Evolutionary conservation across 31 red algal species (phyloP).

Genomic region (Asparagopsis taxiformis): DNA sequence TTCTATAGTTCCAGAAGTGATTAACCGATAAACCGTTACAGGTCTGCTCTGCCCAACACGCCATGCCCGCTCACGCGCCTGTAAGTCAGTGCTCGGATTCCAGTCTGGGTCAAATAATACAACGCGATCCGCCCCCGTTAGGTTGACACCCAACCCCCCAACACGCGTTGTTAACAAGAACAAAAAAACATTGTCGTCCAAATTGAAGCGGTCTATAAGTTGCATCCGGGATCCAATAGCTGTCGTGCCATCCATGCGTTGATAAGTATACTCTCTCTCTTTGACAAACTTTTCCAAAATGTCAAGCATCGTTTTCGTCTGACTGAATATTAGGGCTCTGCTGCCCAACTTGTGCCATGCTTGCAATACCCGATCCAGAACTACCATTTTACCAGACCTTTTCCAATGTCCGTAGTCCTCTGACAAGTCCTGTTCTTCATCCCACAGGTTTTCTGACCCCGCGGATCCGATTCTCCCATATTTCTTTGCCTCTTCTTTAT

Average conservation of each 20-base stretch:
- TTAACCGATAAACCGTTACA: conserved; percentile 88
- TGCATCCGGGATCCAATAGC: conserved; percentile 73
- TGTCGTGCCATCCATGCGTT: conserved; percentile 96
- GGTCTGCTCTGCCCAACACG: conserved; percentile 91
- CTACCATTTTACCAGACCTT: conserved; percentile 83
- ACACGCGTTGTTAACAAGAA: conserved; percentile 96
- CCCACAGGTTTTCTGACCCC: background rate
- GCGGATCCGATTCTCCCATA: background rate
- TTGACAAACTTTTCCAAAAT: conserved; percentile 77
- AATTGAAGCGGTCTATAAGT: conserved; percentile 94
- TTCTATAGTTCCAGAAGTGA: conserved; percentile 97
- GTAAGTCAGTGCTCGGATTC: conserved; percentile 97
- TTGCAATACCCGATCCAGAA: conserved; percentile 70
- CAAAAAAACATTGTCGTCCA: conserved; percentile 60
- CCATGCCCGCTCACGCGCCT: conserved; percentile 98
- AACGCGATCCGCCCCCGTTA: conserved; percentile 97
- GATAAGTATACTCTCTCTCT: conserved; percentile 62
- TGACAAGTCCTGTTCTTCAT: conserved; percentile 12
- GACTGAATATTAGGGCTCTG: conserved; percentile 93
- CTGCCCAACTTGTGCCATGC: conserved; percentile 69
- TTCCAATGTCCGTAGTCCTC: conserved; percentile 81
- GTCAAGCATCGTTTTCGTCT: conserved; percentile 91
- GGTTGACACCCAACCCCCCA: conserved; percentile 94
- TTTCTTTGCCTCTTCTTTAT: conserved; percentile 20
- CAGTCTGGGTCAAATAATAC: conserved; percentile 96